Conservation (phyloP, 441 rosid species). For the Melastoma candidum region DNA sequence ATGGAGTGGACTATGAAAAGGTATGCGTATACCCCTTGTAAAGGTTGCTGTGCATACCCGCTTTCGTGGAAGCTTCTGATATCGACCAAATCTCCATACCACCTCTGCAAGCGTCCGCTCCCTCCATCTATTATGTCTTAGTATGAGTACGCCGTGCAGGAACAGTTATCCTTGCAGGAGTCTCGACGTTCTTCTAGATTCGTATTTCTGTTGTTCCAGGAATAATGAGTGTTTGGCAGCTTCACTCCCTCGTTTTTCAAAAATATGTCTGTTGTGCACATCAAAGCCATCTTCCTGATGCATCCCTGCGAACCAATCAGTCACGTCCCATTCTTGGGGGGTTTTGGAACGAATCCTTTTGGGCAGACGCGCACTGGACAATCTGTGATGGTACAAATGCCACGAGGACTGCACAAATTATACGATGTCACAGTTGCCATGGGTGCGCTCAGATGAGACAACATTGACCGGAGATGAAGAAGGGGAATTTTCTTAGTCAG, state of each 20-base stretch:
- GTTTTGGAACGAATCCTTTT: not conserved
- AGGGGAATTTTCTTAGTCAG: no score
- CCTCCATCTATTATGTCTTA: not conserved
- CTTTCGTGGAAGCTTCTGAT: not conserved
- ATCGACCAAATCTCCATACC: slow-evolving; percentile 2
- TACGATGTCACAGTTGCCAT: slow-evolving; percentile 1
- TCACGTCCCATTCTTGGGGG: slow-evolving; percentile 1
- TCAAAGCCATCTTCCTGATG: slow-evolving; percentile 1
- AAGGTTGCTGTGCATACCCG: not conserved
- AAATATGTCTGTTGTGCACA: not conserved
- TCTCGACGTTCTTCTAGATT: slow-evolving; percentile 2
- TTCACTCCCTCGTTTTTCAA: not conserved
- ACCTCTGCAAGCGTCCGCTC: not conserved
- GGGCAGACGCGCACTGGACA: slow-evolving; percentile 6
- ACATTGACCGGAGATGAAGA: no score
- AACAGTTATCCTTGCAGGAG: slow-evolving; percentile 10
- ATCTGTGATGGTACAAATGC: not conserved
- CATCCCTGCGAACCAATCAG: slow-evolving; percentile 7
- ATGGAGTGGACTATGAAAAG: no score
- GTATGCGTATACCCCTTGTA: no score
- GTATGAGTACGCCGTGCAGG: slow-evolving; percentile 9
- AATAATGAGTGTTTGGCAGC: no score
- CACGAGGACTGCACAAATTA: not conserved
- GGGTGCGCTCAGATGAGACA: not conserved
- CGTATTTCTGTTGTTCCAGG: no score